Conservation (phyloP, 495 filamentous ascomycete species). For the Trichoderma gamsii region DNA sequence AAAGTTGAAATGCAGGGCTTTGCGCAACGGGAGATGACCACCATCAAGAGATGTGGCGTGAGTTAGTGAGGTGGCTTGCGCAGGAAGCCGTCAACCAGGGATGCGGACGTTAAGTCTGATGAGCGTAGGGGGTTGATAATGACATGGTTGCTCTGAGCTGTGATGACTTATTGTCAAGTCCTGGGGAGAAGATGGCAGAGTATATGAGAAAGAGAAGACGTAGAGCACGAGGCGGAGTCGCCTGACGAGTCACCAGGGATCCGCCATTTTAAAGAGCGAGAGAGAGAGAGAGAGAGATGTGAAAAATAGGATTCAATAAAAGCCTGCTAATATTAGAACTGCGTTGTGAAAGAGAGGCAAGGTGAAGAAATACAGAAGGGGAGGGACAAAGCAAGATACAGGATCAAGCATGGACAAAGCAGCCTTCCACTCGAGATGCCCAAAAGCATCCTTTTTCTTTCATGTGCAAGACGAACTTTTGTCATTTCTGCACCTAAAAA, state of each 20-base stretch:
- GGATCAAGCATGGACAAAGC: no score
- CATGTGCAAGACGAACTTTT: neutral
- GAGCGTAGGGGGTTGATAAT: neutral
- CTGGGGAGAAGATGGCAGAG: neutral
- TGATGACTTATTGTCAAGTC: neutral
- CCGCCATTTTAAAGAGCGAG: neutral
- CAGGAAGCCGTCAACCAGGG: conserved; percentile 3
- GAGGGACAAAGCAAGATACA: neutral
- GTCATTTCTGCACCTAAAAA: neutral
- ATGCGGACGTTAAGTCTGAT: neutral
- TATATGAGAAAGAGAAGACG: no score
- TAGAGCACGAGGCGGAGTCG: conserved; percentile 10
- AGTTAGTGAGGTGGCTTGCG: conserved; percentile 12
- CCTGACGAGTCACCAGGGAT: conserved; percentile 1
- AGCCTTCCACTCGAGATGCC: neutral
- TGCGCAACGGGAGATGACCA: neutral
- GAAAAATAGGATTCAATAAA: no score
- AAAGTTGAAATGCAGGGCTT: no score
- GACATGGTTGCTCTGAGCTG: neutral
- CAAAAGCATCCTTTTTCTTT: neutral
- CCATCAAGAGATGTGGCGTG: conserved; percentile 4
- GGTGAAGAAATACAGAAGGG: neutral
- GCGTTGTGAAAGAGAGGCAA: neutral
- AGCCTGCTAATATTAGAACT: no score
- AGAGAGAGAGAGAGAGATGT: neutral